Percentiles rank a stretch among this genome's conserved stretches.
phyloP scores from a whole-genome alignment of 768 basidiomycete genomes.

The Podaxis sp. region DNA sequence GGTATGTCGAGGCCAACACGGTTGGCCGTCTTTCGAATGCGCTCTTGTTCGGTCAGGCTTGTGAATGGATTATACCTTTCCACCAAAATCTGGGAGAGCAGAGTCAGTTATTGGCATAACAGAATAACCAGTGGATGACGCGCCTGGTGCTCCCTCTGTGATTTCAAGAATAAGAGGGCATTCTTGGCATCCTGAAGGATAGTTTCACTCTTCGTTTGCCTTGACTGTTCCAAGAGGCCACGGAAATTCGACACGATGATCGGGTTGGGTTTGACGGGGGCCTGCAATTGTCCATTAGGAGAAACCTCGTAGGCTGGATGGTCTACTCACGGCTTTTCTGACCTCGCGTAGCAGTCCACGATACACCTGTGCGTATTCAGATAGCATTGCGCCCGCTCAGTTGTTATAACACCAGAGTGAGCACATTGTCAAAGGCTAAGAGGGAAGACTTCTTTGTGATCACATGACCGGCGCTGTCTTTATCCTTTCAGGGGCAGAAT shows the following conservation, averaged over 20 bases:
- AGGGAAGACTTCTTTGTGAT: background rate
- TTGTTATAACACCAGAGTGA: background rate
- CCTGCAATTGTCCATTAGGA: slow-evolving; percentile 20
- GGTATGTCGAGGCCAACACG: slow-evolving; percentile 89
- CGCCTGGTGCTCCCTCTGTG: slow-evolving; percentile 78
- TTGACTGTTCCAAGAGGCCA: slow-evolving; percentile 41
- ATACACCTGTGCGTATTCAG: slow-evolving; percentile 35
- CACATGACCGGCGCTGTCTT: background rate
- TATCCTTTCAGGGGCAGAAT: background rate
- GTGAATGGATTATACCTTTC: slow-evolving; percentile 85
- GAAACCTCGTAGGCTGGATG: background rate
- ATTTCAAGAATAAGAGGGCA: slow-evolving; percentile 59
- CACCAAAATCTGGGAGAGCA: slow-evolving; percentile 53
- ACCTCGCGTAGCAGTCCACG: slow-evolving; percentile 53
- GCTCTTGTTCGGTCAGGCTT: slow-evolving; percentile 75
- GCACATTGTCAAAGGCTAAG: background rate
- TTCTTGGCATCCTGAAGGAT: slow-evolving; percentile 52
- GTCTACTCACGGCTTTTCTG: slow-evolving; percentile 41
- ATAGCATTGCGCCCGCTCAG: slow-evolving; percentile 20
- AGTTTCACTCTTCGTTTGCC: slow-evolving; percentile 20
- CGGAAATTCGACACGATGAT: slow-evolving; percentile 50
- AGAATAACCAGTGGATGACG: slow-evolving; percentile 14
- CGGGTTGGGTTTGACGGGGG: slow-evolving; percentile 34
- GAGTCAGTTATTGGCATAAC: background rate
- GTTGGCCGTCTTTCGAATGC: slow-evolving; percentile 78